A percentile compares a stretch with the other conserved stretches of the same genome.
These are phyloP conservation scores for Colletotrichum orbiculare DNA, from an alignment of 2,329 filamentous ascomycete species.

Conservation along the genomic window DNA sequence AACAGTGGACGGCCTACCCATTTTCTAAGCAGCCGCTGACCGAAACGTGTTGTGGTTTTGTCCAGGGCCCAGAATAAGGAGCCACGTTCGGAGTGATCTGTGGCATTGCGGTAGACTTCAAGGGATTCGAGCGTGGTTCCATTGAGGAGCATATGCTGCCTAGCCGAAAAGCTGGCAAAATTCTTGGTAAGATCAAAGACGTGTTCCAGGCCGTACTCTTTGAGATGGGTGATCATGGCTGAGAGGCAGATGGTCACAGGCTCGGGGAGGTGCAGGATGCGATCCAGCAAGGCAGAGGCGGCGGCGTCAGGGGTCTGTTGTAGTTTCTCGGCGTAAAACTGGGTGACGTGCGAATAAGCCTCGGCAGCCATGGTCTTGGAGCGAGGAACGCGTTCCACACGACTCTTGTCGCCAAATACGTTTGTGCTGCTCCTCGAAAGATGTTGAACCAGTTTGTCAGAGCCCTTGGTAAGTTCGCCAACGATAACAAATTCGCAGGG, in stretches of 20 bases:
- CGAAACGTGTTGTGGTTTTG: conserved; percentile 90
- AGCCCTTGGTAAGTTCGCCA: conserved; percentile 88
- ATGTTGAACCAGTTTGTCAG: conserved; percentile 91
- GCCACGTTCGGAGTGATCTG: conserved; percentile 84
- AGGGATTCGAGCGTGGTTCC: conserved; percentile 94
- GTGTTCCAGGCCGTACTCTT: conserved; percentile 92
- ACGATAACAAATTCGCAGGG: conserved; percentile 96
- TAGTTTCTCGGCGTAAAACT: conserved; percentile 91
- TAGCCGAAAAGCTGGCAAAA: conserved; percentile 93
- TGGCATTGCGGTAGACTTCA: conserved; percentile 95
- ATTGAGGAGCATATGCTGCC: conserved; percentile 95
- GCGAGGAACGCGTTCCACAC: conserved; percentile 82
- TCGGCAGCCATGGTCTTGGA: conserved; percentile 85
- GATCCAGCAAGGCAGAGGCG: conserved; percentile 79
- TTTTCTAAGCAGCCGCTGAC: conserved; percentile 86
- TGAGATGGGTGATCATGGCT: conserved; percentile 93
- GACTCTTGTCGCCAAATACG: conserved; percentile 89
- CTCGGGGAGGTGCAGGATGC: conserved; percentile 86
- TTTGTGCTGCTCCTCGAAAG: conserved; percentile 90
- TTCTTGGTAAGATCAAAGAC: conserved; percentile 97
- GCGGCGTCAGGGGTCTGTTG: conserved; percentile 57
- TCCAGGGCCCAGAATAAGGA: conserved; percentile 97
- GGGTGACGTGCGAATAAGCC: conserved; percentile 87
- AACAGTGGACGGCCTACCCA: conserved; percentile 95
- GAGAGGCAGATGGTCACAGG: conserved; percentile 92